Evolutionary conservation across 768 basidiomycete species (phyloP).

Genomic region (Podaxis pistillaris): DNA sequence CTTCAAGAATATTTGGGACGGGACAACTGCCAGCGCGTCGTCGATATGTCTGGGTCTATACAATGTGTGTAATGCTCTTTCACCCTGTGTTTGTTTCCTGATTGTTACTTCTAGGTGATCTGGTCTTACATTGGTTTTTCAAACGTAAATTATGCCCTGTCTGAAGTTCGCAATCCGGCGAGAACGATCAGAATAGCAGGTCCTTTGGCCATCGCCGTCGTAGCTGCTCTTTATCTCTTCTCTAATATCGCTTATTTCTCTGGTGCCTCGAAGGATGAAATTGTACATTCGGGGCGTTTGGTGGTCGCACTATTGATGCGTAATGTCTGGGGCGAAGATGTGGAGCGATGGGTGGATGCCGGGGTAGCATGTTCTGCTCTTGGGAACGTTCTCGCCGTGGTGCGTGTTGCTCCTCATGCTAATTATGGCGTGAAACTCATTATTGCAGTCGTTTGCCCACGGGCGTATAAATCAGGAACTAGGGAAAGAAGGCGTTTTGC

Average conservation of each 20-base stretch:
- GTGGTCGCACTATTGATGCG: constrained; percentile 67
- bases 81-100: neutral
- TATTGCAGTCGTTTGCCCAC: constrained; percentile 21
- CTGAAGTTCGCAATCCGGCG: constrained; percentile 60
- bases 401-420: constrained; percentile 23
- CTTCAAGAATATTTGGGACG: constrained; percentile 36
- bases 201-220: constrained; percentile 54
- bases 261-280: constrained; percentile 65
- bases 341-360: constrained; percentile 39
- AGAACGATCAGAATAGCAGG: constrained; percentile 64
- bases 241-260: constrained; percentile 69
- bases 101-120: constrained; percentile 35
- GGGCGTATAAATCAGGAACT: constrained; percentile 53
- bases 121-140: constrained; percentile 59
- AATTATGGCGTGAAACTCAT: neutral
- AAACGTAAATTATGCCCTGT: constrained; percentile 67
- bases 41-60: constrained; percentile 58
- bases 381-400: constrained; percentile 55
- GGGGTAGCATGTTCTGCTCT: constrained; percentile 55
- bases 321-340: constrained; percentile 56
- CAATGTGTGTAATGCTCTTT: constrained; percentile 30
- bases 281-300: constrained; percentile 54
- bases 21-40: constrained; percentile 43
- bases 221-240: constrained; percentile 55
- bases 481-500: constrained; percentile 56